Base-by-base conservation (phyloP, 768 basidiomycete species). In the Lentinula boryana region DNA sequence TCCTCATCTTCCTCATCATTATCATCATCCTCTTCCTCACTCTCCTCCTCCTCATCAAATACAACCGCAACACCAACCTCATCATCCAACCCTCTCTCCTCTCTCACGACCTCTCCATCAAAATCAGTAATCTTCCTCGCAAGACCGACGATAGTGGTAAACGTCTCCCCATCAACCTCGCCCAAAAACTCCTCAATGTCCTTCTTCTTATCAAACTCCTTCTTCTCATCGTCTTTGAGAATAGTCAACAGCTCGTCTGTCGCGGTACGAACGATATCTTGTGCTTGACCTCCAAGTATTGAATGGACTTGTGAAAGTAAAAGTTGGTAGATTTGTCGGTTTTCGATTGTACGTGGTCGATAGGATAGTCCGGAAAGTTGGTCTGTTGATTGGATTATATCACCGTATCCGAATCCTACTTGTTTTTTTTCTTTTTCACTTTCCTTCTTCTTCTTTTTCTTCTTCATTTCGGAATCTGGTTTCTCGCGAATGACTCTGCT, bases 121-220 rank as follows among this genome's bases (percentile, higher is more conserved):
- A 93, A 99, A 74, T 99, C 97, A 0, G 96, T 97, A 41, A 98
- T 88, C 78, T 97, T 97, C 78, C 97, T 98, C 48, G 89, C 84
- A 48, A 98, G 76, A 63, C 76, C 87, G 62, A 98, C 79, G 33
- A 98, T 79, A 74, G 93, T 89, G 5, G 87, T 83, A 72, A 98
- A 98, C 18, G 76, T 68, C 65, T 97, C 95, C 68, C 80, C 84
- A 2, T 84, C 73, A 12, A 95, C 70, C 0, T 80, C 63, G 0
- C 87, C 86, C n/a, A 84, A 72, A 54, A 92, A 81, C 16, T 86
- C 85, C 72, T 96, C 90, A 5, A 96, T 82, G 69, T 98, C 94
- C 76, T 85, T 91, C 74, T 98, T 96, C 81, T 95, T 95, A 80
- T 98, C 96, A 67, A 98, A 95, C 69, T 98, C 95, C 75, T 95